Percentiles rank a stretch among this genome's conserved stretches.
Evolutionary conservation across 352 stramenopile species (phyloP).

Genomic region (Phytopythium boreale): DNA sequence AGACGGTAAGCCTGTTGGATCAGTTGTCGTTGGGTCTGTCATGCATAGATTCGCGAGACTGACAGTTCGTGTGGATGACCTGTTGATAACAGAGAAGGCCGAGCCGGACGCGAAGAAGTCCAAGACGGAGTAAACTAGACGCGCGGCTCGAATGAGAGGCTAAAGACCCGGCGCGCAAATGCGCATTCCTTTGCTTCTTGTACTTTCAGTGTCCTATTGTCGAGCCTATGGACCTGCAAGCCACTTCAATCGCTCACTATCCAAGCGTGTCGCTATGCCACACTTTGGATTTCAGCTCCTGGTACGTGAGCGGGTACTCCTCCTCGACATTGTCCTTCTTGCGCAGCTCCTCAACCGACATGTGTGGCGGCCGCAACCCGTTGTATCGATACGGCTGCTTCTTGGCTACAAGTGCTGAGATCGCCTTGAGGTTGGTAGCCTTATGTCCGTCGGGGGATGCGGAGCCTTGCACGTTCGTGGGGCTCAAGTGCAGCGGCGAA

Average conservation of each 20-base stretch:
- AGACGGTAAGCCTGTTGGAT: constrained; percentile 23
- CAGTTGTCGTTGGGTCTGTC: not conserved
- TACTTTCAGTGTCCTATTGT: not conserved
- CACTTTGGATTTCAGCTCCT: constrained; percentile 83
- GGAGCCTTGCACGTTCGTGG: not conserved
- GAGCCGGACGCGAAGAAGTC: constrained; percentile 78
- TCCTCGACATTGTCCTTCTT: constrained; percentile 86
- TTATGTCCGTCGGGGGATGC: constrained; percentile 16
- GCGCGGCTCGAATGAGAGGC: not conserved
- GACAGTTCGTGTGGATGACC: not conserved
- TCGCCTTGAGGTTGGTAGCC: constrained; percentile 24
- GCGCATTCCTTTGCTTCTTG: not conserved
- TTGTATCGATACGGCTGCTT: constrained; percentile 73
- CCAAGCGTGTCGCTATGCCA: constrained; percentile 44
- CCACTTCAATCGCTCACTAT: not conserved
- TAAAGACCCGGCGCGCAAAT: not conserved
- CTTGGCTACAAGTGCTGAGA: constrained; percentile 46
- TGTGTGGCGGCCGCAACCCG: constrained; percentile 53
- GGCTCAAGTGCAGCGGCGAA: not conserved
- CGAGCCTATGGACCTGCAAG: not conserved
- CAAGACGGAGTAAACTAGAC: constrained; percentile 59
- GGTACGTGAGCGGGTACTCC: constrained; percentile 84
- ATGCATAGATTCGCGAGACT: not conserved
- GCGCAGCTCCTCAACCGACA: constrained; percentile 76
- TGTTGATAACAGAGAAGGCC: constrained; percentile 32